Evolutionary conservation across 2,329 filamentous ascomycete species (phyloP).

Genomic region (Lachnellula occidentalis): DNA sequence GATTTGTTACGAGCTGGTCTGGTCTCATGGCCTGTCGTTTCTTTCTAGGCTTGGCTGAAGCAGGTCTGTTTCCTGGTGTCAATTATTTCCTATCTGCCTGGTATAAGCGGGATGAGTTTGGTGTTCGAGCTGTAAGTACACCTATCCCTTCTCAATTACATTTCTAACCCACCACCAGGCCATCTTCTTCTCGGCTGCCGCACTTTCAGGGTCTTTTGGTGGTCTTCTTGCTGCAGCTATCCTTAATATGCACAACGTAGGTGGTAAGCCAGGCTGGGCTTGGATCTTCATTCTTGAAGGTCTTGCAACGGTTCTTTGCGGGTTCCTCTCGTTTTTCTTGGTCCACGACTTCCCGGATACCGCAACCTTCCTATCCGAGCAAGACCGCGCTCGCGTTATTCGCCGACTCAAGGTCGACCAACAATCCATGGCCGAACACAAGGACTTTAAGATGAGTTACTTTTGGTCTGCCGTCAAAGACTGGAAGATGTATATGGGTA

Average conservation of each 20-base stretch:
- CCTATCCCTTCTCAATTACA: constrained; percentile 43
- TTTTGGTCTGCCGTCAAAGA: constrained; percentile 67
- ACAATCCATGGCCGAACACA: constrained; percentile 60
- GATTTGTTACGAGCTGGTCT: constrained; percentile 45
- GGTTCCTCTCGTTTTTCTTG: constrained; percentile 14
- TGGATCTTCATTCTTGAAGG: constrained; percentile 51
- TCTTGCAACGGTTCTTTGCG: constrained; percentile 39
- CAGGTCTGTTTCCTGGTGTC: constrained; percentile 62
- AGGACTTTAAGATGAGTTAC: constrained; percentile 64
- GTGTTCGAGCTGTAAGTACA: constrained; percentile 39
- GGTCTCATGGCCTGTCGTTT: constrained; percentile 61
- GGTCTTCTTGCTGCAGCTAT: constrained; percentile 41
- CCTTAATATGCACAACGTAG: constrained; percentile 39
- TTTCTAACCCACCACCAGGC: constrained; percentile 48
- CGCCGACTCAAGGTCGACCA: constrained; percentile 63
- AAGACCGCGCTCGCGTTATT: constrained; percentile 66
- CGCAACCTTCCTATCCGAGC: constrained; percentile 62
- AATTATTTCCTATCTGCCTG: constrained; percentile 51
- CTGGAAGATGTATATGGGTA: constrained; percentile 75
- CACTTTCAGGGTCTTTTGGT: constrained; percentile 46
- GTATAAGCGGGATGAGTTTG: constrained; percentile 62
- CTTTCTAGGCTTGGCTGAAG: constrained; percentile 49
- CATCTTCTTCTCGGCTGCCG: constrained; percentile 52
- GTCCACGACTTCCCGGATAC: constrained; percentile 35
- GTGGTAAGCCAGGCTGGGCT: constrained; percentile 39